phyloP scores from a whole-genome alignment of 768 basidiomycete species.

The Termitomyces sp. region DNA sequence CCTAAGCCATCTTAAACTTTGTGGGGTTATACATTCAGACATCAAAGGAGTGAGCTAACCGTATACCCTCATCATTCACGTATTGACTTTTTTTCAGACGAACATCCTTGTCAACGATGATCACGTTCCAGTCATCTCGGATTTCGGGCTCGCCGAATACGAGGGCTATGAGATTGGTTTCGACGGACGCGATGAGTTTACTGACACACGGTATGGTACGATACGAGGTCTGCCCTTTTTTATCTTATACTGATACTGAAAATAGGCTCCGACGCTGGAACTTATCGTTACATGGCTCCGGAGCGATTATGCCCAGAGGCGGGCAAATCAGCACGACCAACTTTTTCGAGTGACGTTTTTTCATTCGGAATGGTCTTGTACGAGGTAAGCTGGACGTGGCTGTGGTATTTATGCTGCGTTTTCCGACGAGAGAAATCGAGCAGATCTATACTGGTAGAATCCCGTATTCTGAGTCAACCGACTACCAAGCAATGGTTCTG shows the following conservation, averaged over 20 bases:
- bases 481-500: neutral
- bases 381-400: neutral
- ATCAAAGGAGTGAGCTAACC: slow-evolving; percentile 8
- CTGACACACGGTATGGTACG: neutral
- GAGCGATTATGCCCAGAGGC: slow-evolving; percentile 6
- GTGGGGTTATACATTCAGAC: slow-evolving; percentile 8
- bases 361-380: slow-evolving; percentile 13
- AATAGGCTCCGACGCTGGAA: slow-evolving; percentile 7
- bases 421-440: neutral
- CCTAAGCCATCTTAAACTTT: slow-evolving; percentile 5
- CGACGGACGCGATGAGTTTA: neutral
- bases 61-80: neutral
- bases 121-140: neutral
- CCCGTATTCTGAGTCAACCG: neutral
- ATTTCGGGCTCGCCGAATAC: slow-evolving; percentile 9
- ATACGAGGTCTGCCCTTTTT: neutral
- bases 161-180: neutral
- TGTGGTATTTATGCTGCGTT: neutral
- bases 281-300: slow-evolving; percentile 10
- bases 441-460: slow-evolving; percentile 1
- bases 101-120: slow-evolving; percentile 11
- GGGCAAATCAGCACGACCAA: neutral
- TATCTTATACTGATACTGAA: neutral
- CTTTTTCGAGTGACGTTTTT: slow-evolving; percentile 11
- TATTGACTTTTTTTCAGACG: neutral